A percentile compares a stretch with the other conserved stretches of the same genome.
phyloP scores from a whole-genome alignment of 352 stramenopile genomes.

The Pythium chondricola region DNA sequence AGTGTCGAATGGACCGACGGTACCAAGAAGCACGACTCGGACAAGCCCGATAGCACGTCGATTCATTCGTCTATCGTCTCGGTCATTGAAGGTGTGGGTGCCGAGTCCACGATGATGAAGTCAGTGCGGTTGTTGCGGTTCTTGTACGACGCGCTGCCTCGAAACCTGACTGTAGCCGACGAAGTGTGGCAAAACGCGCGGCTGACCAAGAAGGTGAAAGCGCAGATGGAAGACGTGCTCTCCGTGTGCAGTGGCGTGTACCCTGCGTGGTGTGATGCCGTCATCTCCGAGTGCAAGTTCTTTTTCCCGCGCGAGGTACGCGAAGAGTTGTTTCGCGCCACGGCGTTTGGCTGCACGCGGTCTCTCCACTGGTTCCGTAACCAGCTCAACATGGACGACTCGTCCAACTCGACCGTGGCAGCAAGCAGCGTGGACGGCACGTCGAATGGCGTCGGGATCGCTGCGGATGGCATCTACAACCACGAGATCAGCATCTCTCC shows the following conservation, averaged over 20 bases:
- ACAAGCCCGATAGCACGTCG: background rate
- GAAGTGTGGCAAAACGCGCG: conserved; percentile 63
- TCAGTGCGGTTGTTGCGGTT: conserved; percentile 48
- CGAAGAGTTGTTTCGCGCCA: conserved; percentile 68
- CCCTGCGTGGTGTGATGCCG: conserved; percentile 63
- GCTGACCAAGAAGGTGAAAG: conserved; percentile 75
- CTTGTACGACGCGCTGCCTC: conserved; percentile 31
- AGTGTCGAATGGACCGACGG: conserved; percentile 42
- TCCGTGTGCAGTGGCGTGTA: conserved; percentile 80
- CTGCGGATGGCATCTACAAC: conserved; percentile 44
- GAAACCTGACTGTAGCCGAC: conserved; percentile 20
- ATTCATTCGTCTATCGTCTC: background rate
- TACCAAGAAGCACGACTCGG: background rate
- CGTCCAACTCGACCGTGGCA: conserved; percentile 9
- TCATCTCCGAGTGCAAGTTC: conserved; percentile 77
- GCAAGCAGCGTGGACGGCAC: conserved; percentile 7
- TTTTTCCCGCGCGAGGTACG: conserved; percentile 72
- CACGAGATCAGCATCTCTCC: conserved; percentile 79
- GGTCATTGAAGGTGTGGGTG: background rate
- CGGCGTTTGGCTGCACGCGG: conserved; percentile 71
- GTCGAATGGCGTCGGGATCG: conserved; percentile 20
- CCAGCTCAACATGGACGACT: conserved; percentile 58
- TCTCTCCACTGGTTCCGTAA: conserved; percentile 80
- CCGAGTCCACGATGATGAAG: conserved; percentile 14
- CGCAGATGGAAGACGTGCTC: conserved; percentile 78